Evolutionary conservation across 768 basidiomycete genomes (phyloP), one percentile per base, ranked within the genome.

Genomic region (Russula virescens): DNA sequence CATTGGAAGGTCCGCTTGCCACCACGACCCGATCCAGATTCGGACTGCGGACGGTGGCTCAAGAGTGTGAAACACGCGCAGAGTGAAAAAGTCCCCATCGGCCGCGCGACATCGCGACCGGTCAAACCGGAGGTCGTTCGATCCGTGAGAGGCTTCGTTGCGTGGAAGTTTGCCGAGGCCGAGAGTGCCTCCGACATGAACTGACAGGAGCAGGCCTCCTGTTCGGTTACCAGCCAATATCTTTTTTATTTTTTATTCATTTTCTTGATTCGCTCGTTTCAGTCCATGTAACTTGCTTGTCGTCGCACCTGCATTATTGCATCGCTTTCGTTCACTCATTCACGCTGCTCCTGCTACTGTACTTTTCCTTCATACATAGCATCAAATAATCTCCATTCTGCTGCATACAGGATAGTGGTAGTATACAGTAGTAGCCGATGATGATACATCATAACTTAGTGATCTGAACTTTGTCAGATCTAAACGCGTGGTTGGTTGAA

Each of bases 1-100:
- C 70, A 70, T 18, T 89, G 88, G 88, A 81, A 1, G n/a, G 28
- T 81, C 60, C 80, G 81, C 28, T 66, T 73, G 10, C 78, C 77
- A 10, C 23, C 46, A 26, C 26, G 21, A 26, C 52, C 47, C 19
- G 53, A 59, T 5, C 25, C 47, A 2, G 71, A 73, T 18, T 81
- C 85, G 0, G 80, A 83, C 26, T 80, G 80, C 80, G 75, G 75
- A 11, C 72, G 74, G 35, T 86, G 86, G 85, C 76, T 83, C 60
- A 73, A 75, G 51, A 48, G 59, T 34, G 49, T 63, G 46, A 42
- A n/a, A 31, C 16, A 38, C 26, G 26, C 40, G 16, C 52, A 55
- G 38, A 28, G 40, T n/a, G 51, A 53, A 48, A 53, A 4, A 34
- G 26, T 31, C 11, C 38, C 52, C 10, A 2, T 42, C 43, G 38